Base-by-base conservation (phyloP, 2,329 filamentous ascomycete genomes). In the Aspergillus sp. region DNA sequence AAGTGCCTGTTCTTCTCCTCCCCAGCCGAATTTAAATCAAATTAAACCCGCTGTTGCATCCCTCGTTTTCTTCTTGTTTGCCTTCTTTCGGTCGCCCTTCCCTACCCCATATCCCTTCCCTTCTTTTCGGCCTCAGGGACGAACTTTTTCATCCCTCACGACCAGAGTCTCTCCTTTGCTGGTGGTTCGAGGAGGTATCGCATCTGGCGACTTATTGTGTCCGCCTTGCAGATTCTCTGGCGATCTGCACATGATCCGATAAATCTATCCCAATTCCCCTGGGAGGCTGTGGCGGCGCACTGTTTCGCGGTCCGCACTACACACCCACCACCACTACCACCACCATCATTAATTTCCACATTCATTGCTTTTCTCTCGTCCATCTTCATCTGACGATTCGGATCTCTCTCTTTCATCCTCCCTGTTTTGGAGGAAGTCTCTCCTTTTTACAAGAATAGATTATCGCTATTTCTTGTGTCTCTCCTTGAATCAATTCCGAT, bases 151-250 rank as follows among this genome's bases (percentile, higher is more conserved):
- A 30, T 11, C 27, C 27, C 27, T 30, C 27, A 23, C 52, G 8
- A 47, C n/a, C 52, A 25, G 19, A 39, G 39, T 32, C 53, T 5
- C 36, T 55, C 53, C 17, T 36, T 54, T 42, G 6, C n/a, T 32
- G 8, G 38, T 32, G n/a, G 39, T 47, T 23, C 41, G 32, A 25
- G 53, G 53, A 47, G 42, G 19, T 11, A 15, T n/a, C 30, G n/a
- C 38, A 49, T 54, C 32, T 36, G 32, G 32, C 32, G 32, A 36
- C 1, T 58, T 54, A n/a, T 54, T 36, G n/a, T 49, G 32, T 36
- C 32, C 36, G 44, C 36, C 49, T 44, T 62, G 53, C 54, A 54
- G 53, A 42, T 51, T 58, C 57, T 32, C 32, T 57, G 54, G 52
- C 42, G 52, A 32, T 54, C 41, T 42, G 23, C 42, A 52, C 38